Conservation (phyloP, 805 yeast species). For the Clavispora fructus region DNA sequence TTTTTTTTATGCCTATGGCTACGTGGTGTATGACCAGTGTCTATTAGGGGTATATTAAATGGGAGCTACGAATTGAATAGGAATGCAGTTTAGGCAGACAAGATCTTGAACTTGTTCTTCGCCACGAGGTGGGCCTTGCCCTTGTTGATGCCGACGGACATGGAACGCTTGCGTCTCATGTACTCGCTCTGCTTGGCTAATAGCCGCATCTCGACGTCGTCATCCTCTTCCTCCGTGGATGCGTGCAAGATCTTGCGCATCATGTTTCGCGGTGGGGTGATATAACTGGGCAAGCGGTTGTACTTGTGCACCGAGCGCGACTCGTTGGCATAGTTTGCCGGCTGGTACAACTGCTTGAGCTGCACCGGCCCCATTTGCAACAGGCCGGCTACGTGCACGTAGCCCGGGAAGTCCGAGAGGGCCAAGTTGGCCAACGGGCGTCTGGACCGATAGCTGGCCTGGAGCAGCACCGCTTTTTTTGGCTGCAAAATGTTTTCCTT, state of each 20-base stretch:
- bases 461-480: constrained; percentile 11
- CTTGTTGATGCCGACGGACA: constrained; percentile 36
- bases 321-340: constrained; percentile 24
- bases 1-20: not conserved
- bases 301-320: constrained; percentile 25
- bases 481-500: constrained; percentile 41
- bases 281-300: constrained; percentile 24
- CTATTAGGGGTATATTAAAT: not conserved
- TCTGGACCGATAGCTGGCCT: constrained; percentile 13
- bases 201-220: constrained; percentile 16
- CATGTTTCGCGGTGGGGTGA: constrained; percentile 31
- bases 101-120: constrained; percentile 26
- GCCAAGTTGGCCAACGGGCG: constrained; percentile 24
- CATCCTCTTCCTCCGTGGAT: constrained; percentile 13
- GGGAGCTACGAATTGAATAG: not conserved
- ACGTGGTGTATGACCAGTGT: not conserved
- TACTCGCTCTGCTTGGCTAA: constrained; percentile 17
- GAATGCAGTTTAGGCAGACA: constrained; percentile 1
- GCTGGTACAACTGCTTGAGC: constrained; percentile 27
- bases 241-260: constrained; percentile 19
- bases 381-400: constrained; percentile 9
- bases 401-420: constrained; percentile 29
- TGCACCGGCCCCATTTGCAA: constrained; percentile 9
- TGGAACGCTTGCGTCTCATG: constrained; percentile 26
- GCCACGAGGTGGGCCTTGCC: constrained; percentile 29